Evolutionary conservation across 1,284 basidiomycete species (phyloP), one percentile per base, ranked within the genome.

Genomic region (Ustilago shanxiensis): DNA sequence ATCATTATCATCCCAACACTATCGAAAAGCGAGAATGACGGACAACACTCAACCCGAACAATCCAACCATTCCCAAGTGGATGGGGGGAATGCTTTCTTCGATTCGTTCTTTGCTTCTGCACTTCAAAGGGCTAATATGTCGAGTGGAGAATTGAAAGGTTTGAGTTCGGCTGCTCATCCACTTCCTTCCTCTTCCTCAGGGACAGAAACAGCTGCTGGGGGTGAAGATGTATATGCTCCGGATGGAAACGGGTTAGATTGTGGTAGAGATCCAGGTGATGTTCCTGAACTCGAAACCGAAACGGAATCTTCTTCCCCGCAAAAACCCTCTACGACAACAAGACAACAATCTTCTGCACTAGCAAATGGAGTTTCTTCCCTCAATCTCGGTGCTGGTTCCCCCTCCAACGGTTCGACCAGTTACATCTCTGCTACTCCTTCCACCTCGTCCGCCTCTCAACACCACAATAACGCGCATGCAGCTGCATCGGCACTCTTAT

Each of bases 101-200:
- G 72, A 79, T 29, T 31, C 51, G 2, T 79, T 79, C 64, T 79
- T 79, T 29, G 73, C 77, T 2, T 67, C 66, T 5, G 77, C 77
- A 10, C 29, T 79, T 24, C 50, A 65, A 13, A 63, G 77, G 6
- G 77, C 77, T 37, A 74, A 74, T 51, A 76, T 79, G 73, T 60
- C 77, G 2, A 56, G 60, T 8, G 37, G 52, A 41, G 62, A 77
- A 44, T 60, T 79, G 14, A 59, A 62, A 26, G 73, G 73, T 7
- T 28, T 67, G 2, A 41, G 58, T 3, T 60, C 60, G 18, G 13
- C 66, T 33, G 63, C 62, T 1, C 66, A 71, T 33, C 70, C 77
- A 14, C 9, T 75, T 18, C 37, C 44, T 35, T 14, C 44, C n/a
- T 18, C 56, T 8, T 44, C 41, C 4, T 44, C 41, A 11, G n/a